Conservation (phyloP, 805 yeast species). For the Millerozyma acaciae region DNA sequence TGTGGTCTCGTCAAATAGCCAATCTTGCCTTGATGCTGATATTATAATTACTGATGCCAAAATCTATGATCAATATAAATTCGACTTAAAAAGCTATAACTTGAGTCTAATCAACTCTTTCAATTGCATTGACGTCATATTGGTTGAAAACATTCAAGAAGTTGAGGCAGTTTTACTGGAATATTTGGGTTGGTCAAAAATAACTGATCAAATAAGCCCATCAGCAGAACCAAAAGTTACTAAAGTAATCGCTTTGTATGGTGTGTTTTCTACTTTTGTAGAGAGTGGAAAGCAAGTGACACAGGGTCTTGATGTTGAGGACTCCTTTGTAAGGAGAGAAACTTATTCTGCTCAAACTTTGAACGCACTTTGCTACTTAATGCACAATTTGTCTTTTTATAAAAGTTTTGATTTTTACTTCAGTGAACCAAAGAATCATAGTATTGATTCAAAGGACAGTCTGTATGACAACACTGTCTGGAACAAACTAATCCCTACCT, state of each 20-base stretch:
- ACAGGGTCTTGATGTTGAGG: too few relatives aligned
- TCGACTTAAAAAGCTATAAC: background rate
- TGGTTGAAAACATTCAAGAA: constrained; percentile 9
- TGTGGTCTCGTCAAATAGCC: too few relatives aligned
- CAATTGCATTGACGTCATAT: constrained; percentile 5
- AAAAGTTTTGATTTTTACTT: constrained; percentile 4
- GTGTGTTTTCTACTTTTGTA: constrained; percentile 6
- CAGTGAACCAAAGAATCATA: constrained; percentile 2
- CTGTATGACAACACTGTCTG: constrained; percentile 1
- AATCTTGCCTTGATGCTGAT: too few relatives aligned
- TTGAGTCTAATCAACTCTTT: constrained; percentile 4
- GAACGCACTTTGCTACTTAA: constrained; percentile 6
- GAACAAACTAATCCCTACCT: constrained; percentile 5
- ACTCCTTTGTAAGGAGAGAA: constrained; percentile 3
- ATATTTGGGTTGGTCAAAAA: background rate
- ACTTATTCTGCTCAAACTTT: constrained; percentile 8
- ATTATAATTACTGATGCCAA: constrained; percentile 8
- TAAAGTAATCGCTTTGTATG: constrained; percentile 7
- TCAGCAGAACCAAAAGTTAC: background rate
- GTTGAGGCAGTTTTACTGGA: constrained; percentile 1
- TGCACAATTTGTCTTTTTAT: constrained; percentile 7
- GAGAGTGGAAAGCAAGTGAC: background rate
- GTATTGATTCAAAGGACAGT: background rate
- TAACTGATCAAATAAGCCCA: background rate
- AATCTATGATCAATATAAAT: constrained; percentile 2